Evolutionary conservation across 2,329 filamentous ascomycete genomes (phyloP).

Genomic region (Ceratocystis harringtonii): DNA sequence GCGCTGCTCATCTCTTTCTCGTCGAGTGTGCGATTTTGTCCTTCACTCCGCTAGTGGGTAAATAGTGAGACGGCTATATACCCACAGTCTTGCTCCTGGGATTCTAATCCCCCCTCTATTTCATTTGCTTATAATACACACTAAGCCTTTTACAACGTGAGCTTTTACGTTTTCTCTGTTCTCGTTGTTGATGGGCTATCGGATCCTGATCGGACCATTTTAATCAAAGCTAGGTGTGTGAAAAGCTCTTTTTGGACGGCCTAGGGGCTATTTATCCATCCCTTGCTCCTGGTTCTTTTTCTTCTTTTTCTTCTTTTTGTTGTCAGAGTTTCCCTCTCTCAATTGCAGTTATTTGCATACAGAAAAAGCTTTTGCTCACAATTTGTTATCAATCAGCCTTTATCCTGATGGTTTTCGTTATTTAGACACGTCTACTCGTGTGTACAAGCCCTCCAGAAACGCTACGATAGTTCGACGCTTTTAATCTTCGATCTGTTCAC

Average conservation of each 20-base stretch:
- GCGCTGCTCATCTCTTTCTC: constrained; percentile 8
- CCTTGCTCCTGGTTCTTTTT: neutral
- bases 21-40: neutral
- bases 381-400: constrained; percentile 13
- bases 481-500: neutral
- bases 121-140: neutral
- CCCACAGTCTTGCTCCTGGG: neutral
- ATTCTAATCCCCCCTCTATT: neutral
- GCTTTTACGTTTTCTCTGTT: neutral
- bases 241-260: neutral
- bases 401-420: neutral
- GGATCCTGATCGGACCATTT: constrained; percentile 13
- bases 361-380: neutral
- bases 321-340: neutral
- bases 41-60: neutral
- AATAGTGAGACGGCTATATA: too few relatives aligned
- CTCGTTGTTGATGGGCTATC: constrained; percentile 2
- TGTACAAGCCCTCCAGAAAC: neutral
- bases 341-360: neutral
- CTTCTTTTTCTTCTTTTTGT: neutral
- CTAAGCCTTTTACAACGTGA: neutral
- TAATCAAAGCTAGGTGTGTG: neutral
- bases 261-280: neutral
- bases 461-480: neutral
- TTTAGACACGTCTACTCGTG: neutral